A percentile compares a stretch with the other conserved stretches of the same genome.
phyloP scores from a whole-genome alignment of 2,329 filamentous ascomycete genomes.

The Cladophialophora psammophila region DNA sequence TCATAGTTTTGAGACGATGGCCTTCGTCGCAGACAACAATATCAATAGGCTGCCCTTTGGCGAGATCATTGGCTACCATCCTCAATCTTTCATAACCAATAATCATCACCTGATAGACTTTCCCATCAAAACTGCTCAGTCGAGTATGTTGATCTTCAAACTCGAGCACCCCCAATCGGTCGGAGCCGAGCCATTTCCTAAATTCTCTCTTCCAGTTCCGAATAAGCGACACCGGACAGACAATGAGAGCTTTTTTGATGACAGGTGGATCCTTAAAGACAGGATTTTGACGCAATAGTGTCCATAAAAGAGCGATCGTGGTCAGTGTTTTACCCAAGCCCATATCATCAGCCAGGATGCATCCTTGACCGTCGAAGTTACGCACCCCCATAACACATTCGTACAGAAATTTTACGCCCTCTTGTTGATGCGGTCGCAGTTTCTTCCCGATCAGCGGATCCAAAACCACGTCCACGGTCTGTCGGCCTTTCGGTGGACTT shows the following conservation, averaged over 20 bases:
- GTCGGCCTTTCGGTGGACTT: slow-evolving; percentile 65
- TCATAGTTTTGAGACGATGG: slow-evolving; percentile 71
- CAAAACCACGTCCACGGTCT: slow-evolving; percentile 74
- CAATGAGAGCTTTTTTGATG: slow-evolving; percentile 74
- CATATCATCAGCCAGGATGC: slow-evolving; percentile 78
- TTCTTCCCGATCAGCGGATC: slow-evolving; percentile 70
- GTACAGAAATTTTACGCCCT: slow-evolving; percentile 75
- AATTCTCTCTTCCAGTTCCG: slow-evolving; percentile 78
- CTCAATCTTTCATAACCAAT: slow-evolving; percentile 76
- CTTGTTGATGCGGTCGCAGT: slow-evolving; percentile 71
- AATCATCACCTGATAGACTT: slow-evolving; percentile 73
- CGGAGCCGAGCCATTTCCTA: slow-evolving; percentile 75
- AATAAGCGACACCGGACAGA: slow-evolving; percentile 75
- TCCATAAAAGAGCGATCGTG: slow-evolving; percentile 75
- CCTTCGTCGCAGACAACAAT: slow-evolving; percentile 75
- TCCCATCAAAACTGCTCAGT: slow-evolving; percentile 73
- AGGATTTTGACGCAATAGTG: slow-evolving; percentile 74
- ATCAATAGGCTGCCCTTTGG: slow-evolving; percentile 69
- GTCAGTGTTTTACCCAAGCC: slow-evolving; percentile 77
- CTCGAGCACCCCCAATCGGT: slow-evolving; percentile 73
- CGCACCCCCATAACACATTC: slow-evolving; percentile 79
- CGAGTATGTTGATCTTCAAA: slow-evolving; percentile 66
- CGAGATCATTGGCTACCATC: slow-evolving; percentile 69
- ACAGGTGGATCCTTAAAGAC: slow-evolving; percentile 64
- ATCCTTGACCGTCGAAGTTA: slow-evolving; percentile 70